phyloP scores from a whole-genome alignment of 352 stramenopile species.

The Globisporangium acanthophoron region DNA sequence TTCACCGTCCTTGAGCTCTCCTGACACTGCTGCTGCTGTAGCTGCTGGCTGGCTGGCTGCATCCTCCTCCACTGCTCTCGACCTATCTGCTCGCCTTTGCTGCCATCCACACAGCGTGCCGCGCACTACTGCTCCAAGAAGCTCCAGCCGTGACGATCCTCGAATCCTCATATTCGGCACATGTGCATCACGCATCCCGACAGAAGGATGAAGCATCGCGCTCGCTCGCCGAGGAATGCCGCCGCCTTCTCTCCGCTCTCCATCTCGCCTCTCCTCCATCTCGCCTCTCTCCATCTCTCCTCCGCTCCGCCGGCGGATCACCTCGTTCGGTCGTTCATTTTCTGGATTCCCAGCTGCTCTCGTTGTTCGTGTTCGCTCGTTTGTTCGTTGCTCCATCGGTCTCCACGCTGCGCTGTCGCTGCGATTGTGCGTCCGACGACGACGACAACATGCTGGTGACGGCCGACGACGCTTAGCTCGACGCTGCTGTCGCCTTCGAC shows the following conservation, averaged over 20 bases:
- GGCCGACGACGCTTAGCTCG: slow-evolving; percentile 8
- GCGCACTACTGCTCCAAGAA: neutral
- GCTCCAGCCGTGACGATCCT: slow-evolving; percentile 1
- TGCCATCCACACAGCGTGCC: neutral
- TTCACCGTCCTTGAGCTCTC: neutral
- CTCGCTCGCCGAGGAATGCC: neutral
- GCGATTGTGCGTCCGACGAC: no score
- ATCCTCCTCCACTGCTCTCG: neutral
- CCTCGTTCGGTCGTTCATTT: no score
- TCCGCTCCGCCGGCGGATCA: no score
- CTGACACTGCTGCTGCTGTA: neutral
- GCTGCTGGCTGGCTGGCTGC: no score
- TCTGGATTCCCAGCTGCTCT: no score
- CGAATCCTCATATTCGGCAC: slow-evolving; percentile 12
- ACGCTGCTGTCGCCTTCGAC: slow-evolving; percentile 50
- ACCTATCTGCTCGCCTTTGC: neutral
- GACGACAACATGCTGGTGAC: neutral
- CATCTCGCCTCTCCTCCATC: no score
- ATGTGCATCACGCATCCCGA: slow-evolving; percentile 14
- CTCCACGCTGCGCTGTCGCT: no score
- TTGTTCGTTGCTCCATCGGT: no score
- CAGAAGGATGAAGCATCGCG: slow-evolving; percentile 1
- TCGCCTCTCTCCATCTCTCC: no score
- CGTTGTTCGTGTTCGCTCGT: no score
- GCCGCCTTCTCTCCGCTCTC: slow-evolving; percentile 1